Evolutionary conservation across 2,329 filamentous ascomycete genomes (phyloP).

Genomic region (Thielaviopsis punctulata): DNA sequence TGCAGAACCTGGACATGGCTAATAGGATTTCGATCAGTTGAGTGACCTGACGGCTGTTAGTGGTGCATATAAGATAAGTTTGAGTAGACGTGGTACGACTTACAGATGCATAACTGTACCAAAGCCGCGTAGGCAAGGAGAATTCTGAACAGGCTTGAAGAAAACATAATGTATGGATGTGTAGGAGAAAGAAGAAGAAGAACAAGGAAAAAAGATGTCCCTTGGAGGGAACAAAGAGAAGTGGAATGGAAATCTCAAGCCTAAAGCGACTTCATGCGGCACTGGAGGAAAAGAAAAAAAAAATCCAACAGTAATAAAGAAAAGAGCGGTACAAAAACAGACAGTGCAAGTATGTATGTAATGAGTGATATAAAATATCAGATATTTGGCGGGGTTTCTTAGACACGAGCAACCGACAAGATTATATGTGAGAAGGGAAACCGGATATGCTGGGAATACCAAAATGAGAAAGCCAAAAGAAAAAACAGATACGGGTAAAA

Average conservation of each 20-base stretch:
- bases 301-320: background rate
- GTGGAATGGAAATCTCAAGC: background rate
- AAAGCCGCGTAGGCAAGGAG: slow-evolving; percentile 5
- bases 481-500: background rate
- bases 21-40: slow-evolving; percentile 59
- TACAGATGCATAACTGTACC: slow-evolving; percentile 7
- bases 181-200: background rate
- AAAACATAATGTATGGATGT: slow-evolving; percentile 4
- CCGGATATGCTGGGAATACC: background rate
- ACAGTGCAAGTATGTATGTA: no score
- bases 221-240: background rate
- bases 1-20: slow-evolving; percentile 56
- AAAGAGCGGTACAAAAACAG: background rate
- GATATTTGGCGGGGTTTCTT: background rate
- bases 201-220: background rate
- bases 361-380: background rate
- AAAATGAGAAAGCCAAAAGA: background rate
- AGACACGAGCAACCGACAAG: background rate
- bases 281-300: background rate
- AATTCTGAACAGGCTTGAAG: background rate
- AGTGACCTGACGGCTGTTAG: slow-evolving; percentile 41
- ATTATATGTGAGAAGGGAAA: background rate
- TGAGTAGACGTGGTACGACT: background rate
- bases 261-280: background rate
- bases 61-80: slow-evolving; percentile 1